Conservation (phyloP, 1,284 basidiomycete species). For the Ustilago esculenta region DNA sequence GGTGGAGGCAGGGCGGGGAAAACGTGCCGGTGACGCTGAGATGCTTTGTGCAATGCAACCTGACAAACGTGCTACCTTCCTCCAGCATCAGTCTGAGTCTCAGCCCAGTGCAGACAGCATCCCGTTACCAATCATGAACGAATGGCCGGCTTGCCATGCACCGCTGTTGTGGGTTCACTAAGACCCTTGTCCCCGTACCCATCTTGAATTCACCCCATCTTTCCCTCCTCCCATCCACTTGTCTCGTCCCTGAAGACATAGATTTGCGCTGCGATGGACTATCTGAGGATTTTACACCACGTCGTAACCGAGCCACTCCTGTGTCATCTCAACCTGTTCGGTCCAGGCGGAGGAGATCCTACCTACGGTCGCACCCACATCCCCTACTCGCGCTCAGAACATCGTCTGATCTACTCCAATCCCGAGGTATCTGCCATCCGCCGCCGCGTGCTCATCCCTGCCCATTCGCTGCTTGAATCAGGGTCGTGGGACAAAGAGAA, state of each 20-base stretch:
- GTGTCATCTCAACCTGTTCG: conserved; percentile 48
- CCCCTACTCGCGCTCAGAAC: conserved; percentile 51
- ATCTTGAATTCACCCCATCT: too few relatives aligned
- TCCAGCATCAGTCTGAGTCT: too few relatives aligned
- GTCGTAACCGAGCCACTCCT: conserved; percentile 61
- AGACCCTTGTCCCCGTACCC: background rate
- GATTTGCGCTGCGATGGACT: conserved; percentile 24
- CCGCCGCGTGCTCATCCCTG: conserved; percentile 48
- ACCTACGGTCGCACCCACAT: conserved; percentile 59
- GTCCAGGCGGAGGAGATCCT: conserved; percentile 56
- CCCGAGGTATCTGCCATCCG: conserved; percentile 51
- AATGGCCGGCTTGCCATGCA: too few relatives aligned
- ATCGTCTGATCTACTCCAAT: conserved; percentile 60
- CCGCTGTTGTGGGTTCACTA: too few relatives aligned
- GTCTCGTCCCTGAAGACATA: background rate
- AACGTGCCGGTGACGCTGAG: too few relatives aligned
- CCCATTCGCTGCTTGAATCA: conserved; percentile 40
- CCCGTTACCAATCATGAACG: too few relatives aligned
- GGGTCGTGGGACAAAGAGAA: conserved; percentile 39
- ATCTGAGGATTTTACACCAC: conserved; percentile 39
- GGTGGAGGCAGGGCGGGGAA: too few relatives aligned
- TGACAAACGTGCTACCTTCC: too few relatives aligned
- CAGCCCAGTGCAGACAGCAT: too few relatives aligned
- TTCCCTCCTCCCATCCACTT: too few relatives aligned
- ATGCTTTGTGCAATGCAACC: too few relatives aligned